Evolutionary conservation across 2,329 filamentous ascomycete species (phyloP), one percentile per base, ranked within the genome.

Genomic region (Rutstroemia sp.): DNA sequence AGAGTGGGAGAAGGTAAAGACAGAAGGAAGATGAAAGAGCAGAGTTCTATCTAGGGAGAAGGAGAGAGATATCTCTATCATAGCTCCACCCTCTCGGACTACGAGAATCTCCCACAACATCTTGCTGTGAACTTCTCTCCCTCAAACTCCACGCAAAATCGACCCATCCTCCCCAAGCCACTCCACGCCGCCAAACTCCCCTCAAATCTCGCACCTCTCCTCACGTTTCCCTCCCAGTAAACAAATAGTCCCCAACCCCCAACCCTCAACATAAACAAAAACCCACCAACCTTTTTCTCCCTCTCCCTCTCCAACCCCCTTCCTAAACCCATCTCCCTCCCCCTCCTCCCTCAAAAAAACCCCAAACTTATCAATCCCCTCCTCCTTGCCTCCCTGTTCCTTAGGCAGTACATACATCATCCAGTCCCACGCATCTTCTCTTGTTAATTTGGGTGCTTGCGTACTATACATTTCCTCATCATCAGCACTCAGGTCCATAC

Each of bases 321-420:
- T n/a, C n/a, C n/a, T n/a, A n/a, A n/a, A n/a, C n/a, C n/a, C n/a
- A n/a, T 5, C 45, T 25, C 51, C 40, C 10, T 21, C 27, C 4
- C 34, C 21, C 51, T 23, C 19, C 10, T 36, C 21, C 42, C 9
- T 12, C 25, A 56, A n/a, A 1, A 60, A 17, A 44, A 57, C 46
- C 14, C 38, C 56, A 40, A 48, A 57, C 34, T 57, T 48, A 49
- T 54, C 50, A 3, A 23, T 40, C 4, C 44, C 45, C 23, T 19
- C 45, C 44, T 16, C 17, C 36, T 42, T 23, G 2, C 52, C 52
- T 10, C 3, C 45, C 1, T 51, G 34, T 17, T 50, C 38, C 30
- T 34, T 21, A 5, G 56, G 49, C 6, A 42, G 17, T 8, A 51
- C 23, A 4, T 25, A n/a, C 14, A 16, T 40, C 51, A 54, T 38